These are phyloP conservation scores for Effrenium voratum DNA, from an alignment of 73 alveolate genomes.

Conservation along the genomic window DNA sequence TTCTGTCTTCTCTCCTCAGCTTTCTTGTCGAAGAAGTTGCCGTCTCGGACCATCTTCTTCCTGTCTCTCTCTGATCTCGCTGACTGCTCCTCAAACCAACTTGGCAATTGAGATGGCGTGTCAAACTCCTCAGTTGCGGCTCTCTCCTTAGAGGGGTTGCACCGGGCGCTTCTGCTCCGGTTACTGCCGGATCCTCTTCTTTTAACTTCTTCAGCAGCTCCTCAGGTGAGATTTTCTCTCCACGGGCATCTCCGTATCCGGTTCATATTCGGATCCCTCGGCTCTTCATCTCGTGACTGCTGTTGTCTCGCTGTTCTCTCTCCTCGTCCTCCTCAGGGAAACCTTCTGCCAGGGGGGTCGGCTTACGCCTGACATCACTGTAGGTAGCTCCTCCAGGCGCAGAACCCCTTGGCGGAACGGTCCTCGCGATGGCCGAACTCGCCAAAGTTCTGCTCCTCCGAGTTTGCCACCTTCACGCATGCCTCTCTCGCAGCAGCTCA, in stretches of 20 bases:
- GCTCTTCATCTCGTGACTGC: neutral
- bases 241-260: neutral
- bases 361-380: neutral
- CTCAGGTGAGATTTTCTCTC: neutral
- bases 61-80: neutral
- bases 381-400: slow-evolving; percentile 21
- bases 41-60: neutral
- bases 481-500: neutral
- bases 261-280: neutral
- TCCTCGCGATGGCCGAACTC: neutral
- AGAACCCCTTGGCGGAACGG: neutral
- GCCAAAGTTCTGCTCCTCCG: neutral
- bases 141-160: too few relatives aligned
- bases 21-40: neutral
- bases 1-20: neutral
- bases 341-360: slow-evolving; percentile 1
- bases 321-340: neutral
- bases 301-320: neutral
- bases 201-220: neutral
- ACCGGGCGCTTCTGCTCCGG: too few relatives aligned
- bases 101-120: too few relatives aligned
- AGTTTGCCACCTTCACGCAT: neutral
- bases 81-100: neutral
- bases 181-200: neutral
- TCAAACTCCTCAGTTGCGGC: too few relatives aligned